Conservation (phyloP, 768 basidiomycete genomes). For the Stropharia rugosoannulata region DNA sequence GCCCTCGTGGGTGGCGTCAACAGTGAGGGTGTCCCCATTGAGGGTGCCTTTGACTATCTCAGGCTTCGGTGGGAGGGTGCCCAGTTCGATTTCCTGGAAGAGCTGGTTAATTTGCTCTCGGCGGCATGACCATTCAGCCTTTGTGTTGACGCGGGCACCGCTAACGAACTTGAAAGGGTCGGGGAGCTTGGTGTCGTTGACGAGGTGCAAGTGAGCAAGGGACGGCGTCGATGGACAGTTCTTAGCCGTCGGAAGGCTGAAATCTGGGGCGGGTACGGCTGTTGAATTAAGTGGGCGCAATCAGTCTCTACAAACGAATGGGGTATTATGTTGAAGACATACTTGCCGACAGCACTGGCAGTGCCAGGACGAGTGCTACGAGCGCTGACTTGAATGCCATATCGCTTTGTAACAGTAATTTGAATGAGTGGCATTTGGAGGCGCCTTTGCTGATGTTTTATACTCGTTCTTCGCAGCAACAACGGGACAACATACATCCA, state of each 20-base stretch:
- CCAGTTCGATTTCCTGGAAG: conserved; percentile 49
- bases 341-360: conserved; percentile 6
- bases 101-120: conserved; percentile 44
- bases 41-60: conserved; percentile 38
- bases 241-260: background rate
- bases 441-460: background rate
- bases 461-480: background rate
- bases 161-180: conserved; percentile 50
- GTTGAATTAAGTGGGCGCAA: background rate
- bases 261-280: conserved; percentile 11
- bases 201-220: conserved; percentile 20
- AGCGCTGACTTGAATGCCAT: conserved; percentile 9
- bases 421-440: background rate
- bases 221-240: conserved; percentile 22
- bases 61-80: conserved; percentile 42
- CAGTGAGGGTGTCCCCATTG: conserved; percentile 35
- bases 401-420: background rate
- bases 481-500: background rate
- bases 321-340: background rate
- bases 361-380: conserved; percentile 5
- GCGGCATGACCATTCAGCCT: conserved; percentile 47
- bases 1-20: conserved; percentile 41
- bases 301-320: background rate
- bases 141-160: conserved; percentile 35
- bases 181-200: conserved; percentile 39